Evolutionary conservation across 768 basidiomycete genomes (phyloP), one percentile per base, ranked within the genome.

Genomic region (Boletus rex-veris): DNA sequence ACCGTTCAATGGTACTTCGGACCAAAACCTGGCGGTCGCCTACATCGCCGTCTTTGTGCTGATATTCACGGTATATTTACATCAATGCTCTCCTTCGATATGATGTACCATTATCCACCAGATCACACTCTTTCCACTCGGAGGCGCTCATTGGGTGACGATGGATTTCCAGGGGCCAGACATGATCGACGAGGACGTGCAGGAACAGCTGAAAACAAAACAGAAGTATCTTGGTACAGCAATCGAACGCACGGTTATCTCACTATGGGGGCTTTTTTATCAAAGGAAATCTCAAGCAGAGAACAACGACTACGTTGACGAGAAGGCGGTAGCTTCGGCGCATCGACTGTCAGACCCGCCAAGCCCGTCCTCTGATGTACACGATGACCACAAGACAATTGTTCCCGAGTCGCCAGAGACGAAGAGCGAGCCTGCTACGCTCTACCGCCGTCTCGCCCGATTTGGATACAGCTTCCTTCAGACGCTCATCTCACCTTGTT

Each of bases 131-230:
- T 89, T 88, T 62, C 82, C 86, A 0, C 62, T 81, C 33, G 86
- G 88, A 15, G 84, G 77, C 3, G 73, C 77, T 54, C 74, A 73
- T 4, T 73, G 77, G 58, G 70, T 90, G 24, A 73, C 75, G 18
- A 78, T 79, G 74, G 88, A 91, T 64, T 90, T 80, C 57, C 72
- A 71, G 14, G 86, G 85, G 0, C 82, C 84, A 1, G 85, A 88
- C 49, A 71, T 85, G 3, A 77, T 82, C 49, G 71, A 77, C 9
- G 80, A 83, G 47, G 81, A 83, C 50, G 73, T 86, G 5, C 73
- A 73, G 42, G 77, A 80, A 43, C 68, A 67, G 4, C 71, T 81
- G 53, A 72, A 67, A 12, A 58, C 58, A 8, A 76, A 73, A 52
- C 74, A 79, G 8, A 66, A 58, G 31, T 56, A 51, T 26, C 21